A percentile compares a stretch with the other conserved stretches of the same genome.
Conservation (phyloP, 345 rosid species). For the Acer yangbiense region DNA sequence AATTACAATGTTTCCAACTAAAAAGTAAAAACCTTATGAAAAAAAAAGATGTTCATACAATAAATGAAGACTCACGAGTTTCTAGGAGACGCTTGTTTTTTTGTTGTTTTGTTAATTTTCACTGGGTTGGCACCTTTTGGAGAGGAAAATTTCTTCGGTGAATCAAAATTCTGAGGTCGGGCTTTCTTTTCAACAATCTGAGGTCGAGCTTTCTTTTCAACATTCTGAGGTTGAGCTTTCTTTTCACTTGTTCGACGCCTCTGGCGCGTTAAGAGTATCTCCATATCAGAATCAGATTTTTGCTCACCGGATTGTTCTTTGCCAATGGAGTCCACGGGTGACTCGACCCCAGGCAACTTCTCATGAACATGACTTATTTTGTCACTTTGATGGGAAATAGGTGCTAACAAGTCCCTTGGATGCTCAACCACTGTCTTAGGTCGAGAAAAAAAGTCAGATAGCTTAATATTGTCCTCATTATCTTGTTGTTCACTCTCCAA, state of each 20-base stretch:
- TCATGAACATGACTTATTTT: background rate
- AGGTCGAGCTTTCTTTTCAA: background rate
- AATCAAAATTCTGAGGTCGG: slow-evolving; percentile 4
- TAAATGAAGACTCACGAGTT: slow-evolving; percentile 26
- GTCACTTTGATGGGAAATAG: background rate
- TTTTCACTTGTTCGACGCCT: slow-evolving; percentile 4
- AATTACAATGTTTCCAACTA: background rate
- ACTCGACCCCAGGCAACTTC: background rate
- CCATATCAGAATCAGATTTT: slow-evolving; percentile 25
- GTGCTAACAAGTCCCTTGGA: background rate
- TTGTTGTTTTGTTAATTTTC: background rate
- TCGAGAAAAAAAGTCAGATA: background rate
- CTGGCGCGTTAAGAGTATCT: slow-evolving; percentile 7
- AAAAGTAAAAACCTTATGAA: background rate
- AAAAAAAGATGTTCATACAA: background rate
- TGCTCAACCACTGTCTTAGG: background rate
- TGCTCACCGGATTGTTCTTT: background rate
- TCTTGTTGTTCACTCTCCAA: background rate
- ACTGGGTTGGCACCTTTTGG: background rate
- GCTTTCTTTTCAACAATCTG: slow-evolving; percentile 9
- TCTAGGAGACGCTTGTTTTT: slow-evolving; percentile 2
- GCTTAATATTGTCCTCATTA: background rate
- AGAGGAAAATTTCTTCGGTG: slow-evolving; percentile 7
- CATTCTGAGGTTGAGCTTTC: background rate
- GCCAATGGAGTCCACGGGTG: background rate